Base-by-base conservation (phyloP, 129 eudicot genomes). In the Mikania micrantha region DNA sequence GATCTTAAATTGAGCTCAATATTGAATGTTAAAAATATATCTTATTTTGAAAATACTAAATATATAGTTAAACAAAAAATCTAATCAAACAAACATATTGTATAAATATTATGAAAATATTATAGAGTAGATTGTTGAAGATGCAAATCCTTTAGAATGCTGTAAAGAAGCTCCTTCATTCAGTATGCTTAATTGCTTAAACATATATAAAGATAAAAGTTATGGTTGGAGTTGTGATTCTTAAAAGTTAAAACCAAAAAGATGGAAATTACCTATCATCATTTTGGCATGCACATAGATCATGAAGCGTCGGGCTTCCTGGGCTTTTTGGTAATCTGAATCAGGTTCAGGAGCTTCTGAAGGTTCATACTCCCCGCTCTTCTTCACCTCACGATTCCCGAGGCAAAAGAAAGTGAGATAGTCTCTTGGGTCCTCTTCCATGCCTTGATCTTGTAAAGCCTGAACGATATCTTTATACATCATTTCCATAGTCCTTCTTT, bases 401-500 rank as follows among this genome's bases (percentile, higher is more conserved):
- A 89, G 84, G 73, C 96, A 89, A 69, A 85, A 89, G 70, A 89
- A 89, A 16, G 96, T 89, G 50, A 89, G 78, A 78, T 89, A 89
- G 39, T 85, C 82, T 58, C 93, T 81, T 1, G 93, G 96, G 64
- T 89, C 88, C 8, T 84, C 88, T 48, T 81, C 93, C 13, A 74
- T 45, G 24, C 93, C 96, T 56, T 81, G 71, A 0, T 77, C 84
- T 41, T 57, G 53, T 44, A 89, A 61, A 36, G 93, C 94, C 80
- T 66, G 71, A 56, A 85, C 47, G 0, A 89, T 62, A 67, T 89
- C 93, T 66, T 79, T 85, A 67, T 89, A 89, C 96, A 89, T 85
- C 96, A 89, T 89, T 72, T 89, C 93, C 87, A 89, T 81, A 4
- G 96, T 85, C 73, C 93, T 85, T 83, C 72, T 81, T 73, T 89